Conservation (phyloP, 2,329 filamentous ascomycete genomes). For the Dactylellina sp. region DNA sequence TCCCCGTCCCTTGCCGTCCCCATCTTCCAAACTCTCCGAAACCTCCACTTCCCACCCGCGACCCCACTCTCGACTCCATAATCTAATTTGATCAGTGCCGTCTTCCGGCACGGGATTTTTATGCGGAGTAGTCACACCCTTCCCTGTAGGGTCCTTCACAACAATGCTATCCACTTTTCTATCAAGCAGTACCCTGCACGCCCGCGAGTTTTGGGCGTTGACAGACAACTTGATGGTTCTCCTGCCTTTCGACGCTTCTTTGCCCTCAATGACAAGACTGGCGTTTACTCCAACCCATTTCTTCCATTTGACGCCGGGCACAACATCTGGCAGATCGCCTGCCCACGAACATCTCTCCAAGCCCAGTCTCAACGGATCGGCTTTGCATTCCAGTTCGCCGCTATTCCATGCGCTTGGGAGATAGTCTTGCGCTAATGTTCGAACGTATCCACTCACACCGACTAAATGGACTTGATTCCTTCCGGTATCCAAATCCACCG, state of each 20-base stretch:
- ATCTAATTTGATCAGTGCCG: slow-evolving; percentile 75
- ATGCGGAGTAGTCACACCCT: slow-evolving; percentile 73
- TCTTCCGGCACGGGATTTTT: slow-evolving; percentile 70
- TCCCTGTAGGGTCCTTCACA: slow-evolving; percentile 64
- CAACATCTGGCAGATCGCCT: slow-evolving; percentile 75
- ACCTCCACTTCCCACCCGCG: slow-evolving; percentile 81
- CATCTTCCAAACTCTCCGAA: slow-evolving; percentile 46
- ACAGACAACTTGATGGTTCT: slow-evolving; percentile 73
- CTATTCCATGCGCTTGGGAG: slow-evolving; percentile 58
- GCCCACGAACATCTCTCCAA: slow-evolving; percentile 77
- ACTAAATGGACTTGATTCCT: slow-evolving; percentile 76
- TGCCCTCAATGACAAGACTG: slow-evolving; percentile 63
- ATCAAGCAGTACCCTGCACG: slow-evolving; percentile 73
- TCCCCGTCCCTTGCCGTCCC: slow-evolving; percentile 55
- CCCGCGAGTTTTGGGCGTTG: slow-evolving; percentile 78
- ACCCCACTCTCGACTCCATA: slow-evolving; percentile 86
- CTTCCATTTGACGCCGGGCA: slow-evolving; percentile 66
- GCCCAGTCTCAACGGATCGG: slow-evolving; percentile 66
- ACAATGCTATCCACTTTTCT: slow-evolving; percentile 6
- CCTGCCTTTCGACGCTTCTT: slow-evolving; percentile 63
- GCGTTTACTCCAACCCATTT: slow-evolving; percentile 77
- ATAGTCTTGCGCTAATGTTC: slow-evolving; percentile 70
- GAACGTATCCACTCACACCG: slow-evolving; percentile 76
- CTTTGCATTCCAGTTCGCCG: slow-evolving; percentile 75
- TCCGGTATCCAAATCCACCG: slow-evolving; percentile 75